These are phyloP conservation scores for Oryza punctata DNA, from an alignment of 176 grass and related monocot genomes.

Conservation along the genomic window DNA sequence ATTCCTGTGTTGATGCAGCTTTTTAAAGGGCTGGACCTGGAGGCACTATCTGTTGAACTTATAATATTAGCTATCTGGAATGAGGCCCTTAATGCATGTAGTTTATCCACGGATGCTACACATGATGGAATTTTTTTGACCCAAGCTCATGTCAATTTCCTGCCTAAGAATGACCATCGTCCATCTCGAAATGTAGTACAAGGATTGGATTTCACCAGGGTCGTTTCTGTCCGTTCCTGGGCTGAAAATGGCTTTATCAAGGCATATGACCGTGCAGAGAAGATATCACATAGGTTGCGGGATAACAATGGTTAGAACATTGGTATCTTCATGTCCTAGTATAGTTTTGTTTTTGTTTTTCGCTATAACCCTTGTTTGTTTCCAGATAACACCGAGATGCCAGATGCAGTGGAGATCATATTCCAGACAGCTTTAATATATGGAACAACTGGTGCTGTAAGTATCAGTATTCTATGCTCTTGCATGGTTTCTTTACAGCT, in stretches of 20 bases:
- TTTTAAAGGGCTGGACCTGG: conserved; percentile 54
- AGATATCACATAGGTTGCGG: conserved; percentile 54
- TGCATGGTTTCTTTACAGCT: background rate
- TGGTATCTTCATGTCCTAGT: conserved; percentile 9
- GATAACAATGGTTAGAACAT: conserved; percentile 50
- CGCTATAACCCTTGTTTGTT: conserved; percentile 16
- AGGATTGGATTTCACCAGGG: conserved; percentile 52
- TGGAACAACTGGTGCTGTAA: conserved; percentile 67
- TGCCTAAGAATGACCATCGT: conserved; percentile 15
- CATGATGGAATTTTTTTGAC: conserved; percentile 25
- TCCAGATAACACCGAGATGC: conserved; percentile 68
- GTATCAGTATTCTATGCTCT: conserved; percentile 23
- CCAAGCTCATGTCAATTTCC: conserved; percentile 28
- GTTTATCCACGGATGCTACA: conserved; percentile 39
- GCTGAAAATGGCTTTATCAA: conserved; percentile 67
- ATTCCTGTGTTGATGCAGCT: conserved; percentile 43
- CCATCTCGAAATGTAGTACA: conserved; percentile 32
- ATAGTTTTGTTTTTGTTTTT: background rate
- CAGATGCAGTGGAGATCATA: conserved; percentile 76
- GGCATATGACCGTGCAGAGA: conserved; percentile 72
- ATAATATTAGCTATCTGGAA: conserved; percentile 68
- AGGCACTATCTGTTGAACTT: conserved; percentile 70
- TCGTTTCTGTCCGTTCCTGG: conserved; percentile 49
- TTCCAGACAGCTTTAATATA: conserved; percentile 66
- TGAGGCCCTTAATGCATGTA: conserved; percentile 53